Evolutionary conservation across 2,329 filamentous ascomycete genomes (phyloP).

Genomic region (Pestalotiopsis sp.): DNA sequence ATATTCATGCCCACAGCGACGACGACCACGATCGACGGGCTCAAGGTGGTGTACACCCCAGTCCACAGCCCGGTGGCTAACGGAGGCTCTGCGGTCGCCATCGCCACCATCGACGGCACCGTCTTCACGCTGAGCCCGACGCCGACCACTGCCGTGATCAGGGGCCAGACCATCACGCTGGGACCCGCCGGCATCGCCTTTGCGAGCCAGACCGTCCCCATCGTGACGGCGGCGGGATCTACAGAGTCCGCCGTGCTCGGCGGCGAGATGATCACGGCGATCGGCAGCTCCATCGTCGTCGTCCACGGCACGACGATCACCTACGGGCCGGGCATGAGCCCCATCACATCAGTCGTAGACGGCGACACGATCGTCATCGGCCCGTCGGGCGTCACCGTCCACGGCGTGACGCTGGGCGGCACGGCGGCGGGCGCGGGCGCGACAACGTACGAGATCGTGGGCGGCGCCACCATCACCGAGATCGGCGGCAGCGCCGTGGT

Average conservation of each 20-base stretch:
- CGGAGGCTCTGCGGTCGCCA: constrained; percentile 21
- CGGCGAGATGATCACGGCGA: constrained; percentile 48
- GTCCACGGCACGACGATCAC: constrained; percentile 47
- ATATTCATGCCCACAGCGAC: constrained; percentile 37
- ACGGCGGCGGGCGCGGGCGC: constrained; percentile 33
- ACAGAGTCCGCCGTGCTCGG: constrained; percentile 50
- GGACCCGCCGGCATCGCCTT: constrained; percentile 36
- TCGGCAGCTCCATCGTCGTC: constrained; percentile 43
- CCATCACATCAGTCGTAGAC: constrained; percentile 43
- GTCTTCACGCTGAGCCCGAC: constrained; percentile 42
- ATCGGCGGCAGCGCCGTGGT: constrained; percentile 51
- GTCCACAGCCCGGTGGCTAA: not conserved
- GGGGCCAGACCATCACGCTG: constrained; percentile 27
- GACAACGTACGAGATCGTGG: constrained; percentile 49
- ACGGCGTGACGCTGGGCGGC: constrained; percentile 46
- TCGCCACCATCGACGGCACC: constrained; percentile 44
- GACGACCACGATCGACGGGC: constrained; percentile 38
- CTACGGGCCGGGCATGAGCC: constrained; percentile 40
- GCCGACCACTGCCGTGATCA: constrained; percentile 36
- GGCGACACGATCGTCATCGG: constrained; percentile 56
- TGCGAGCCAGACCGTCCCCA: constrained; percentile 39
- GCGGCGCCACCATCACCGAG: constrained; percentile 55
- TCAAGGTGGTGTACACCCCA: constrained; percentile 45
- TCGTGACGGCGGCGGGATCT: constrained; percentile 34
- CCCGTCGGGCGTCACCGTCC: constrained; percentile 43